These are phyloP conservation scores for Taphrina flavorubra DNA, from an alignment of 1,139 yeast species.

Conservation along the genomic window DNA sequence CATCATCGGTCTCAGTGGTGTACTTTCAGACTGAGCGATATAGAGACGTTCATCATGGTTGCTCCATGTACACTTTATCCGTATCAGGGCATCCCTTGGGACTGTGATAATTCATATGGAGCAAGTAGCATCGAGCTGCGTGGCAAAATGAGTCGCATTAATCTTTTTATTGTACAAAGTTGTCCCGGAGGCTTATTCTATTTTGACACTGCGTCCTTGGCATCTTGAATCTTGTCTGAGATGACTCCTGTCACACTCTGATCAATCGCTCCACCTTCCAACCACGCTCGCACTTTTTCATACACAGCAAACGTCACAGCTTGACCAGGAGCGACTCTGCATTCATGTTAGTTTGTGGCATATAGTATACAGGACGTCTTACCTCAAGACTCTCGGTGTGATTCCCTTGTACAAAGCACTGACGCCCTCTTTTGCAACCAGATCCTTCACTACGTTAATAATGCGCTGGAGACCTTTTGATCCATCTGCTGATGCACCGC, in stretches of 20 bases:
- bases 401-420: conserved; percentile 93
- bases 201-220: conserved; percentile 13
- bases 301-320: conserved; percentile 97
- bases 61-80: not conserved
- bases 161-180: conserved; percentile 6
- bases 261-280: conserved; percentile 54
- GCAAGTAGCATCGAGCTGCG: not conserved
- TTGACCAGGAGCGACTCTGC: conserved; percentile 92
- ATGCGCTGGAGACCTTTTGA: conserved; percentile 80
- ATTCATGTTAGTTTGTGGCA: not conserved
- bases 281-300: conserved; percentile 77
- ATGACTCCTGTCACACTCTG: conserved; percentile 14
- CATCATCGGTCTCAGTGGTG: conserved; percentile 35
- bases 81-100: not conserved
- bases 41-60: too few species aligned
- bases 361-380: not conserved
- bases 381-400: conserved; percentile 95
- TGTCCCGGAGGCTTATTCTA: not conserved
- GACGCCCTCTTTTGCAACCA: conserved; percentile 86
- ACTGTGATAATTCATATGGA: not conserved
- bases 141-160: not conserved
- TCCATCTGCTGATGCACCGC: conserved; percentile 71
- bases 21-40: conserved; percentile 3
- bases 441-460: conserved; percentile 75
- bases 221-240: conserved; percentile 13